phyloP scores from a whole-genome alignment of 139 green algal species.

The Volvox reticuliferus region DNA sequence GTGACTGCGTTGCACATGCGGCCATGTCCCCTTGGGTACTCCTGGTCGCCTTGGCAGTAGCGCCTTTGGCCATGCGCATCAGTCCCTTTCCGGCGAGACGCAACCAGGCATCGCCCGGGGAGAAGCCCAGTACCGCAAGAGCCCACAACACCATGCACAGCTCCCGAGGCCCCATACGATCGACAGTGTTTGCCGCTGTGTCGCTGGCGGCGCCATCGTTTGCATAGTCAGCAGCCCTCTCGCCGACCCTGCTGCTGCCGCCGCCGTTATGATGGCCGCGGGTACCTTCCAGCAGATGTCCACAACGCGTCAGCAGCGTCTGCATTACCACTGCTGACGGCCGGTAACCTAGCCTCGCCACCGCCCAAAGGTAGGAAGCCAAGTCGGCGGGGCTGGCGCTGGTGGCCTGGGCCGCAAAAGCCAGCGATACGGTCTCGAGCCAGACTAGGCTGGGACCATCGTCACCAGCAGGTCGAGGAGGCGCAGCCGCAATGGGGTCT shows the following conservation, averaged over 20 bases:
- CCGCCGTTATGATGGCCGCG: not conserved
- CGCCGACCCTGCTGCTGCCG: not conserved
- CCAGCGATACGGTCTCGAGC: not conserved
- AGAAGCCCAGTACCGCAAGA: conserved; percentile 22
- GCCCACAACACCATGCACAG: conserved; percentile 22
- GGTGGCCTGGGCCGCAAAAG: not conserved
- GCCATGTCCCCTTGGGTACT: not conserved
- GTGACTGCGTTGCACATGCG: not conserved
- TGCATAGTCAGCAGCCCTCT: not conserved
- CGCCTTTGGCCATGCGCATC: not conserved
- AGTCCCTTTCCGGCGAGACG: not conserved
- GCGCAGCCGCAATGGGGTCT: no score
- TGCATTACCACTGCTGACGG: not conserved
- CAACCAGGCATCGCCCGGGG: not conserved
- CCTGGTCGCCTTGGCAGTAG: not conserved
- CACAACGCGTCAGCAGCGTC: not conserved
- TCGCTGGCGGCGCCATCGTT: not conserved
- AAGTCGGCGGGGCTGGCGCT: not conserved
- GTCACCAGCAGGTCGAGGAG: not conserved
- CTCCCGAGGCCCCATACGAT: not conserved
- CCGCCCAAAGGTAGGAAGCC: not conserved
- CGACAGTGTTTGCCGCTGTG: not conserved
- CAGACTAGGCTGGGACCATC: conserved; percentile 4
- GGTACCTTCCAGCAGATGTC: not conserved
- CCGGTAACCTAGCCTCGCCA: conserved; percentile 7